A percentile compares a stretch with the other conserved stretches of the same genome.
phyloP scores from a whole-genome alignment of 345 rosid species.

The Iberis pinnata region DNA sequence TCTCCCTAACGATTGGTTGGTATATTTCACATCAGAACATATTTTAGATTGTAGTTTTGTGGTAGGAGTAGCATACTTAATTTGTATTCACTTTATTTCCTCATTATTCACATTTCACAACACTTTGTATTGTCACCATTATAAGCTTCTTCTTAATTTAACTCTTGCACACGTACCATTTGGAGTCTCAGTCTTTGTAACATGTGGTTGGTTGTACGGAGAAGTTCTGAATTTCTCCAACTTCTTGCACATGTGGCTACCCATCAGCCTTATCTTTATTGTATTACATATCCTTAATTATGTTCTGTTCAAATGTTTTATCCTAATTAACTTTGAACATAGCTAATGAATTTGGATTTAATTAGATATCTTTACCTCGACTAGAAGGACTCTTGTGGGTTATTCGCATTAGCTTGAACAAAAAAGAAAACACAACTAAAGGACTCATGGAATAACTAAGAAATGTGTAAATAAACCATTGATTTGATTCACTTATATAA shows the following conservation, averaged over 20 bases:
- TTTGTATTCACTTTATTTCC: conserved; percentile 6
- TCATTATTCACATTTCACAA: neutral
- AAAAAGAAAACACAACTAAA: too few species aligned
- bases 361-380: too few species aligned
- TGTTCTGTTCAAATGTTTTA: too few species aligned
- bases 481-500: too few species aligned
- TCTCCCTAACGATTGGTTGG: conserved; percentile 23
- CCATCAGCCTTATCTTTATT: neutral
- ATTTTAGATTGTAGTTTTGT: conserved; percentile 8
- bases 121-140: neutral
- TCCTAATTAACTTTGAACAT: too few species aligned
- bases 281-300: too few species aligned
- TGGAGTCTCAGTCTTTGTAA: neutral
- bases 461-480: too few species aligned
- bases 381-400: too few species aligned
- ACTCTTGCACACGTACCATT: neutral
- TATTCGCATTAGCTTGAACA: too few species aligned
- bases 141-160: neutral
- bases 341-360: too few species aligned
- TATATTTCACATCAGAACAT: conserved; percentile 29
- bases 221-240: conserved; percentile 11
- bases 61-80: conserved; percentile 15
- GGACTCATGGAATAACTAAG: too few species aligned
- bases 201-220: conserved; percentile 10
- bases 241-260: conserved; percentile 14